Base-by-base conservation (phyloP, 345 rosid species). In the Clarkia xantiana region DNA sequence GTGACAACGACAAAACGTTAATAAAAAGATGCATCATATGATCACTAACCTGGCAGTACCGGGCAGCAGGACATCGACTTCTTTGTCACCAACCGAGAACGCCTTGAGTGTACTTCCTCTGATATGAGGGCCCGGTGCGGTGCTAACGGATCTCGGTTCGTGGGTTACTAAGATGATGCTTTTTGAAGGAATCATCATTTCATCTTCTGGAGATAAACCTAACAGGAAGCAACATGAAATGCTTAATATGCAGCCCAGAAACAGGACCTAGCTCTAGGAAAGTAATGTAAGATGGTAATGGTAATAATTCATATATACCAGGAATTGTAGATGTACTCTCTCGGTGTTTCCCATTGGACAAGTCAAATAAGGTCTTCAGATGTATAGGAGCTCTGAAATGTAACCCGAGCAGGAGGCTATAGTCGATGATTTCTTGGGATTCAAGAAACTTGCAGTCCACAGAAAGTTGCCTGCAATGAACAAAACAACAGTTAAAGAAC, bases 321-420 rank as follows among this genome's bases (percentile, higher is more conserved):
- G 20, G 22, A 43, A 49, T 16, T 49, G 16, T 11, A 45, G 75
- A 67, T 50, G 54, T 64, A 43, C 57, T 75, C 44, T 72, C 78
- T 45, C 57, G 64, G 17, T 58, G 60, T 25, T 63, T 63, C 52
- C 76, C 53, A 44, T 55, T 69, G n/a, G 86, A 69, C 54, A 77
- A 74, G 57, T 71, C 78, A 41, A 82, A 65, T 45, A 77, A 63
- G 52, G 75, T 77, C 57, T 68, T 76, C 67, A 86, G 71, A 49
- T 74, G 86, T 47, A 68, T 77, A 15, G 95, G 95, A 20, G 84
- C 95, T 76, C 85, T 78, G 65, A 86, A 86, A 71, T 86, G 89
- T 57, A 86, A 50, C 29, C 95, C 95, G 65, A 86, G 55, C 53
- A 86, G 67, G 61, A 86, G 93, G 71, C 95, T 86, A 56, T 86